These are phyloP conservation scores for Ligustrum vulgare DNA, from an alignment of 257 asterid species.

Conservation along the genomic window DNA sequence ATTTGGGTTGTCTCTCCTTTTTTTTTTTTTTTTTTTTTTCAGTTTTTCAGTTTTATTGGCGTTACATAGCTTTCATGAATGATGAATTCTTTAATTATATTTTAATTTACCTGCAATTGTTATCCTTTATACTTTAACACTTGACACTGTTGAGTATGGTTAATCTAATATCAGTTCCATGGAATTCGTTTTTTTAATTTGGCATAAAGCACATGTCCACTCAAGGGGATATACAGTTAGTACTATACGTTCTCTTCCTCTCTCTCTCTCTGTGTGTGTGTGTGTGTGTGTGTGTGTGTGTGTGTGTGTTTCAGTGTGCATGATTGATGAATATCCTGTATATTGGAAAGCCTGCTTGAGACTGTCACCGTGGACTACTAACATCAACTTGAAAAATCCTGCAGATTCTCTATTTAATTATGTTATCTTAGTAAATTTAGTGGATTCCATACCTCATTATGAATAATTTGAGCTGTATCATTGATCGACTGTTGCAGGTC, in stretches of 20 bases:
- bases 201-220: background rate
- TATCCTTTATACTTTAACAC: background rate
- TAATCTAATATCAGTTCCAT: background rate
- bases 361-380: background rate
- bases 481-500: constrained; percentile 49
- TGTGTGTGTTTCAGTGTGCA: background rate
- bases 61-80: background rate
- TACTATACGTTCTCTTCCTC: background rate
- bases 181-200: background rate
- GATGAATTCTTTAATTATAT: background rate
- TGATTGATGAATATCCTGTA: background rate
- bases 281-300: background rate
- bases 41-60: too few species aligned
- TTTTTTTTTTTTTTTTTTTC: too few species aligned
- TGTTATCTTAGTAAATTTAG: constrained; percentile 2
- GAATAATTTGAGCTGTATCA: constrained; percentile 15
- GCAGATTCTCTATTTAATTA: background rate
- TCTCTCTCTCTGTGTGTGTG: background rate
- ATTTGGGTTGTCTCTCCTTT: background rate
- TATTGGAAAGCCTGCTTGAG: background rate
- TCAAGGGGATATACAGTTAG: background rate
- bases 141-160: background rate
- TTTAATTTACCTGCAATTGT: background rate
- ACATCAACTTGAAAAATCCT: background rate
- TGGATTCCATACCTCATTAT: constrained; percentile 9